phyloP scores from a whole-genome alignment of 768 basidiomycete genomes.

The Pisolithus tinctorius region DNA sequence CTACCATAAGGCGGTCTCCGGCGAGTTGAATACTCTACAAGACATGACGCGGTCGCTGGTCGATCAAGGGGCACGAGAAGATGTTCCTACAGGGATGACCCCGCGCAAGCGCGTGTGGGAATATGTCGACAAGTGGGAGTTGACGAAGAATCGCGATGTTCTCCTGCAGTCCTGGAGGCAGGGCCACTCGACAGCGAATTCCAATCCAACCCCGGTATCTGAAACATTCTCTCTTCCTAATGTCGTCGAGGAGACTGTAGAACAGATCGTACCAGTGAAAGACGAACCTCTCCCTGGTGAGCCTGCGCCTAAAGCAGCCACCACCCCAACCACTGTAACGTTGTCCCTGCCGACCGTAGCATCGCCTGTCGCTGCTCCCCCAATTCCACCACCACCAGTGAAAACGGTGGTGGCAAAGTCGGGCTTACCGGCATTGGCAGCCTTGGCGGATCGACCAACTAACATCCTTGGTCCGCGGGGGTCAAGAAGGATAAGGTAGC shows the following conservation, averaged over 20 bases:
- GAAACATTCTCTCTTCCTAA: conserved; percentile 31
- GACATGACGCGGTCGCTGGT: conserved; percentile 44
- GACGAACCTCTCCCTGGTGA: conserved; percentile 13
- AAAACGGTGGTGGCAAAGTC: conserved; percentile 17
- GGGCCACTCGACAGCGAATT: conserved; percentile 20
- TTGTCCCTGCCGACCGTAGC: conserved; percentile 29
- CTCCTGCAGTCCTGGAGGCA: conserved; percentile 50
- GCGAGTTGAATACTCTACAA: conserved; percentile 43
- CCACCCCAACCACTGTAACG: conserved; percentile 23
- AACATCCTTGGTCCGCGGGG: conserved; percentile 28
- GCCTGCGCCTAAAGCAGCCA: conserved; percentile 10
- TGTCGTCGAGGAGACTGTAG: conserved; percentile 12
- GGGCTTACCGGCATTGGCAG: conserved; percentile 16
- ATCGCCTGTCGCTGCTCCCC: conserved; percentile 10
- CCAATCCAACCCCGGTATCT: conserved; percentile 33
- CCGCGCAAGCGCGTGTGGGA: conserved; percentile 73
- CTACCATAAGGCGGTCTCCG: conserved; percentile 37
- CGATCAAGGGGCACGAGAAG: conserved; percentile 55
- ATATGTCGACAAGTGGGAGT: conserved; percentile 63
- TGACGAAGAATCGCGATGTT: conserved; percentile 57
- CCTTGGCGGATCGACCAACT: conserved; percentile 27
- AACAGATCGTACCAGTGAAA: conserved; percentile 13
- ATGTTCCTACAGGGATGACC: conserved; percentile 63
- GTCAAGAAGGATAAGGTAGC: conserved; percentile 24
- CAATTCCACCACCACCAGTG: conserved; percentile 13